Evolutionary conservation across 73 alveolate genomes (phyloP), one percentile per base, ranked within the genome.

Genomic region (Paramecium sonneborni): DNA sequence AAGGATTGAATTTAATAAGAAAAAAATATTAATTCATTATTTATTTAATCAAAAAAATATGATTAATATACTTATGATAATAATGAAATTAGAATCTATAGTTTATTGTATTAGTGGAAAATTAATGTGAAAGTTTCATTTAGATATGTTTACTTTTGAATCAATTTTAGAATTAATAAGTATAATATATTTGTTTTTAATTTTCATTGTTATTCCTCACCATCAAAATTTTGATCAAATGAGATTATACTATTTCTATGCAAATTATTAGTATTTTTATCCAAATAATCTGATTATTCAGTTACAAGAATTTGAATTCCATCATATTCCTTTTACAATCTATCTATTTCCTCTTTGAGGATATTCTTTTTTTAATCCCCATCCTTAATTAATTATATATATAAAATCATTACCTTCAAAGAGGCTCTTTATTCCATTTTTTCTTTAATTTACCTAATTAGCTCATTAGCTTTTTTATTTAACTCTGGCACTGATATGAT

Each of bases 221-320:
- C 84, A 62, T 62, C 84, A 62, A 62, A 62, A 62, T 62, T 62
- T 32, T 62, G 46, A 62, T 62, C 84, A 26, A 62, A 62, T 62
- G 84, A 62, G 84, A 62, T 62, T 30, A 62, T 62, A 62, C 84
- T 62, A 32, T 62, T 62, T 62, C 84, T 62, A 32, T 62, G 84
- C 26, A 62, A 30, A 32, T 62, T 62, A 30, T 11, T 15, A 12
- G 18, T 14, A 62, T 62, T 62, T 62, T 62, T 62, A 26, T 62
- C 84, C 34, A 62, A 62, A 62, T 62, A 62, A 26, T 62, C 84
- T 2, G 84, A 62, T 62, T 62, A 24, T 62, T 62, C 84, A 23
- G 84, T 62, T 30, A 62, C 84, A 12, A 62, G 44, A 15, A 62
- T 62, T 12, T 62, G 26, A 12, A 62, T 62, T 23, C 84, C 84